These are phyloP conservation scores for Geum urbanum DNA, from an alignment of 306 rosid genomes.

Conservation along the genomic window DNA sequence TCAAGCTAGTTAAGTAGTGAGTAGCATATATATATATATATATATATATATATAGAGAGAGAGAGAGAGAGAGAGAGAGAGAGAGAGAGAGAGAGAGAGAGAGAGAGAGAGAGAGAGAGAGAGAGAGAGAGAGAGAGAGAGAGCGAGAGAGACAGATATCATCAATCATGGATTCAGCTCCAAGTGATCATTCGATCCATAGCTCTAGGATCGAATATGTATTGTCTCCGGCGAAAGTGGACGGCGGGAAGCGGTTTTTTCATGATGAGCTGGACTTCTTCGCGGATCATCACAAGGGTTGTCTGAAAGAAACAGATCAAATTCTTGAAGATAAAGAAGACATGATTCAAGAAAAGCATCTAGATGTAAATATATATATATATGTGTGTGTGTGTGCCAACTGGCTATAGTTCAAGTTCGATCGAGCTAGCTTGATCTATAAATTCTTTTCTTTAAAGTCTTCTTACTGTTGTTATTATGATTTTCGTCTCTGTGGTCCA, in stretches of 20 bases:
- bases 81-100: no score
- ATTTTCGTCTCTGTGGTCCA: neutral
- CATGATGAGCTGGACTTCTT: slow-evolving; percentile 56
- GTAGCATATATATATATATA: neutral
- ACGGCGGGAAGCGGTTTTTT: slow-evolving; percentile 30
- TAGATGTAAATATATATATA: slow-evolving; percentile 35
- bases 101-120: no score
- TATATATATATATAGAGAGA: no score
- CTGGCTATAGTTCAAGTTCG: no score
- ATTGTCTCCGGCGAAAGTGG: neutral
- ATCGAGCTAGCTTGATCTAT: neutral
- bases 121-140: no score
- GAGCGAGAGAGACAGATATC: neutral
- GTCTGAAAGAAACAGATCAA: neutral
- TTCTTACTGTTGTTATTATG: neutral
- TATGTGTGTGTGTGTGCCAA: no score
- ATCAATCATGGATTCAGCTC: slow-evolving; percentile 26
- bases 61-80: no score
- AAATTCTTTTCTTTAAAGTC: neutral
- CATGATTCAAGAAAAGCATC: slow-evolving; percentile 18
- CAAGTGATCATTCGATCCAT: slow-evolving; percentile 13
- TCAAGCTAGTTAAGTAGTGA: neutral
- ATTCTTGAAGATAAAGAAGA: slow-evolving; percentile 23
- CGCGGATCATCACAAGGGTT: slow-evolving; percentile 20
- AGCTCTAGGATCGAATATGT: neutral